Evolutionary conservation across 225 moss, liverwort and hornwort genomes (phyloP).

Genomic region (Anthoceros angustus): DNA sequence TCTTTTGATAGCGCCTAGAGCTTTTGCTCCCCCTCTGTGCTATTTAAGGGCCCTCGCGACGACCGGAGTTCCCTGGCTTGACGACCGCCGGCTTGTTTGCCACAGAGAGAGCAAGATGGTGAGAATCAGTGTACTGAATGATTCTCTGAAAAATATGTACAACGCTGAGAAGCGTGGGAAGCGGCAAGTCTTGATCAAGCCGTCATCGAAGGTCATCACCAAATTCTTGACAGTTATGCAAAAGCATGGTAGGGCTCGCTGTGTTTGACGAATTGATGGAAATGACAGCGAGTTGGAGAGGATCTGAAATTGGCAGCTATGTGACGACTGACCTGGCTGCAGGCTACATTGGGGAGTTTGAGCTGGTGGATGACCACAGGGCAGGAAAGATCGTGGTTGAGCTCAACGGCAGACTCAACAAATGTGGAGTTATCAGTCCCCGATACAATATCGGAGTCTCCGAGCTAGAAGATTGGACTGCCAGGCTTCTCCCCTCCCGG

Average conservation of each 20-base stretch:
- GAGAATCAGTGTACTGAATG: slow-evolving; percentile 28
- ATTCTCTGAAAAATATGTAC: slow-evolving; percentile 33
- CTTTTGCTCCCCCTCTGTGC: too few species aligned
- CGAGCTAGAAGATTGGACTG: slow-evolving; percentile 47
- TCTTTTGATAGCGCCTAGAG: too few species aligned
- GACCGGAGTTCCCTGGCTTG: too few species aligned
- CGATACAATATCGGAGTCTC: slow-evolving; percentile 41
- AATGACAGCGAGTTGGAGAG: background rate
- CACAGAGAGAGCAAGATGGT: slow-evolving; percentile 12
- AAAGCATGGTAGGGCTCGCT: slow-evolving; percentile 14
- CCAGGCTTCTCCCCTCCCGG: slow-evolving; percentile 13
- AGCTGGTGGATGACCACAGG: slow-evolving; percentile 58
- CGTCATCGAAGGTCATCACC: slow-evolving; percentile 29
- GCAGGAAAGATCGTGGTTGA: slow-evolving; percentile 62
- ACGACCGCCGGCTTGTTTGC: too few species aligned
- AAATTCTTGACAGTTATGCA: slow-evolving; percentile 28
- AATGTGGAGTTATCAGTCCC: slow-evolving; percentile 60
- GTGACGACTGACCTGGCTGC: too few species aligned
- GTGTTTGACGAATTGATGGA: background rate
- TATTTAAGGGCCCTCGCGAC: too few species aligned
- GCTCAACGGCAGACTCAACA: slow-evolving; percentile 54
- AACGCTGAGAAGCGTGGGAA: slow-evolving; percentile 34
- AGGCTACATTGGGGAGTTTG: slow-evolving; percentile 55
- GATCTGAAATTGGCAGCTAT: too few species aligned
- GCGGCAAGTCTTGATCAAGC: slow-evolving; percentile 25